These are phyloP conservation scores for Phytophthora parvispora DNA, from an alignment of 352 stramenopile genomes.

Conservation along the genomic window DNA sequence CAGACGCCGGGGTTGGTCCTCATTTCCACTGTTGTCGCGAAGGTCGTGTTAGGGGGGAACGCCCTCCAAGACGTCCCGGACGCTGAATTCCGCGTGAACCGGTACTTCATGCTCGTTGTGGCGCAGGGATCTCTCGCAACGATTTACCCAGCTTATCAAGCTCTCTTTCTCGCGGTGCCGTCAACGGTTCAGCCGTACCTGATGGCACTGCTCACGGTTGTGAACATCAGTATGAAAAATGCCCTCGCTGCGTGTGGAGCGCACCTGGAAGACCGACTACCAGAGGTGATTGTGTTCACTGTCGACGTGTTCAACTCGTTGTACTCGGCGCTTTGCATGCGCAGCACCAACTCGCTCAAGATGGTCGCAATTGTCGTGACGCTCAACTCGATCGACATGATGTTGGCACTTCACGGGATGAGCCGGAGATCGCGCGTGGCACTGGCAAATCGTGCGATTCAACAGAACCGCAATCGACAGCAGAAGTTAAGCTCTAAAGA, in stretches of 20 bases:
- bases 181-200: constrained; percentile 16
- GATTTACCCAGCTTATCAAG: constrained; percentile 42
- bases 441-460: constrained; percentile 12
- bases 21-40: constrained; percentile 4
- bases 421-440: constrained; percentile 20
- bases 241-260: constrained; percentile 28
- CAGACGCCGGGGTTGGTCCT: constrained; percentile 19
- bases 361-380: constrained; percentile 29
- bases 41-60: constrained; percentile 14
- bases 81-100: constrained; percentile 24
- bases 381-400: constrained; percentile 20
- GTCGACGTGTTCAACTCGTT: constrained; percentile 55
- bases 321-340: constrained; percentile 46
- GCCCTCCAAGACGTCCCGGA: constrained; percentile 18
- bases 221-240: constrained; percentile 49
- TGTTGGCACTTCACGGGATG: constrained; percentile 37
- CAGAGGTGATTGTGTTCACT: constrained; percentile 47
- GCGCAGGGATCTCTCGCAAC: constrained; percentile 29
- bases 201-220: constrained; percentile 31
- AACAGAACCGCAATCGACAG: constrained; percentile 14
- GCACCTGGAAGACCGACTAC: constrained; percentile 37
- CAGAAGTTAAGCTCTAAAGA: constrained; percentile 9
- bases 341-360: constrained; percentile 34
- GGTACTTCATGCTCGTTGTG: constrained; percentile 36
- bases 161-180: constrained; percentile 21